Conservation (phyloP, 176 grass and related monocot species). For the Pontederia crassipes region DNA sequence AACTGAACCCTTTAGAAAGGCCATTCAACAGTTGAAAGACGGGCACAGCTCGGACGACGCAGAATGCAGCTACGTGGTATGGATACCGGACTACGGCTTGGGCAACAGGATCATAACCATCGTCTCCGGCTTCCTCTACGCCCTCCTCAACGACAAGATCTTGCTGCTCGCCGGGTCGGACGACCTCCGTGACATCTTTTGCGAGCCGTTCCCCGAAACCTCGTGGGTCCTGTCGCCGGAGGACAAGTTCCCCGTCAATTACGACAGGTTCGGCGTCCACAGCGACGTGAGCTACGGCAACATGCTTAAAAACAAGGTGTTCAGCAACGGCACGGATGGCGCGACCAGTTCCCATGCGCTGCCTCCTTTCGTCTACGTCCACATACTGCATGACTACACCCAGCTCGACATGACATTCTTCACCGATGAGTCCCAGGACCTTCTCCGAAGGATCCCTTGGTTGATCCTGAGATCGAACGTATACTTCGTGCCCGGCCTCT, state of each 20-base stretch:
- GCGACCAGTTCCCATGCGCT: neutral
- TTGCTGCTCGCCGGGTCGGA: neutral
- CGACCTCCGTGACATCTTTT: neutral
- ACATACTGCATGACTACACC: neutral
- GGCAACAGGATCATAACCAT: constrained; percentile 3
- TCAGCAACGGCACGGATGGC: no score
- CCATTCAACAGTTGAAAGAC: neutral
- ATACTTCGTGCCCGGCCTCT: neutral
- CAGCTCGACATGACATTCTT: neutral
- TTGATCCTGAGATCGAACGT: constrained; percentile 1
- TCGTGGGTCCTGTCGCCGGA: neutral
- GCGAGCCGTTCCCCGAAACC: constrained; percentile 1
- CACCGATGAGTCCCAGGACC: neutral
- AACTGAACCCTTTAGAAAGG: neutral
- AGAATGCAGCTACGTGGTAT: constrained; percentile 7
- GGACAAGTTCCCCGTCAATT: neutral
- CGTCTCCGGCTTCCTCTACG: neutral
- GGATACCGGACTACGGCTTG: neutral
- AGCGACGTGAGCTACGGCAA: no score
- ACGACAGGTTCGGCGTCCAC: neutral
- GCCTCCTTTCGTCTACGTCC: neutral
- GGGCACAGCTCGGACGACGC: neutral
- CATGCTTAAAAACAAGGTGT: no score
- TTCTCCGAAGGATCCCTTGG: neutral
- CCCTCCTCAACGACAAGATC: constrained; percentile 4